These are phyloP conservation scores for Acanthamoeba triangularis DNA, from an alignment of 208 protist genomes.

Conservation along the genomic window DNA sequence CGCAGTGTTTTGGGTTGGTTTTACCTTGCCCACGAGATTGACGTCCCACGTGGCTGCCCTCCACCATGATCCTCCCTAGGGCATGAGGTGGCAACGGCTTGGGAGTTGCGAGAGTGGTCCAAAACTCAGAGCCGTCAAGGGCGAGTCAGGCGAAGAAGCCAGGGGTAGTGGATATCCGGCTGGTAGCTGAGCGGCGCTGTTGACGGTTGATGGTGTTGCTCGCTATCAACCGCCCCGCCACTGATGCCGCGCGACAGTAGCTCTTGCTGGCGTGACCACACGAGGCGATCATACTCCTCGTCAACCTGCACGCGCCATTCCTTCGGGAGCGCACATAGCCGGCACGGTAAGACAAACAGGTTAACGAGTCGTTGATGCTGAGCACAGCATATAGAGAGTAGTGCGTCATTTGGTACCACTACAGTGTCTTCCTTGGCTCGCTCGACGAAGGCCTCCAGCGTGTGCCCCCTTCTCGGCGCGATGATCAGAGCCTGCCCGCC, in stretches of 20 bases:
- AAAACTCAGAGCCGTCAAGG: not conserved
- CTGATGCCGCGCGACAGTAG: not conserved
- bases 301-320: not conserved
- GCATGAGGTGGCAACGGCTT: too few species aligned
- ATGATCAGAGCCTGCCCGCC: not conserved
- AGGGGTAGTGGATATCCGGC: slow-evolving; percentile 4
- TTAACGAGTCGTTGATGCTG: too few species aligned
- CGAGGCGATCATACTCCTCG: not conserved
- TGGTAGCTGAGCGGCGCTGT: not conserved
- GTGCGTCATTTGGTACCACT: not conserved
- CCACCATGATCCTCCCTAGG: too few species aligned
- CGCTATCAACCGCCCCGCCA: not conserved
- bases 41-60: too few species aligned
- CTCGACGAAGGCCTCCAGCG: not conserved
- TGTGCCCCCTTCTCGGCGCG: not conserved
- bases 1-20: too few species aligned
- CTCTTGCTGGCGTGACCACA: not conserved
- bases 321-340: not conserved
- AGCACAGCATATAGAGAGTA: not conserved
- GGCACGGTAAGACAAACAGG: not conserved
- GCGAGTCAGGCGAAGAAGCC: not conserved
- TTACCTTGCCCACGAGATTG: too few species aligned
- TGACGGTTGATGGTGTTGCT: not conserved
- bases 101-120: not conserved
- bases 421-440: not conserved